Conservation (phyloP, 768 basidiomycete species). For the Agaricus subrufescens region DNA sequence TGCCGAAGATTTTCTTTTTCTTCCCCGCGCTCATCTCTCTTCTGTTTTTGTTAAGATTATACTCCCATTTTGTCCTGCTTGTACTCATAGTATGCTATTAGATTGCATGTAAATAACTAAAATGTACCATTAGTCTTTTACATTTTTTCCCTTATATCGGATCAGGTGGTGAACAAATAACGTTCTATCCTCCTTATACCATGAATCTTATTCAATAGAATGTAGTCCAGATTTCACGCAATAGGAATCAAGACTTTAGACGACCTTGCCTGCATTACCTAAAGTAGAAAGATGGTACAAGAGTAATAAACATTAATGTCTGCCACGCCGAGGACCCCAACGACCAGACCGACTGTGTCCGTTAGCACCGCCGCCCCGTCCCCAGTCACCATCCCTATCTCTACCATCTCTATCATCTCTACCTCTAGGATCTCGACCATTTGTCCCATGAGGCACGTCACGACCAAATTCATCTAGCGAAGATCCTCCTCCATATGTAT, state of each 20-base stretch:
- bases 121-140: conserved; percentile 4
- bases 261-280: background rate
- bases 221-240: background rate
- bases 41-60: background rate
- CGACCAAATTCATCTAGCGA: conserved; percentile 9
- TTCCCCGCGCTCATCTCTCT: background rate
- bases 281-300: background rate
- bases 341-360: conserved; percentile 5
- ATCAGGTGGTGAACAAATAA: no score
- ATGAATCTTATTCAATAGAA: conserved; percentile 1
- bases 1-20: background rate
- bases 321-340: conserved; percentile 9
- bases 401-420: conserved; percentile 8
- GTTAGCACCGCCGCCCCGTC: conserved; percentile 7
- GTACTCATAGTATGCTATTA: background rate
- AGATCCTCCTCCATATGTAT: background rate
- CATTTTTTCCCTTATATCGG: background rate
- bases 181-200: background rate
- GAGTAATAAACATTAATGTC: background rate
- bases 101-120: conserved; percentile 1
- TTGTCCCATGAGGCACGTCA: conserved; percentile 2
- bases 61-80: background rate
- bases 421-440: conserved; percentile 7
- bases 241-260: background rate
- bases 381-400: conserved; percentile 13